These are phyloP conservation scores for Pleurotus giganteus DNA, from an alignment of 768 basidiomycete species.

Conservation along the genomic window DNA sequence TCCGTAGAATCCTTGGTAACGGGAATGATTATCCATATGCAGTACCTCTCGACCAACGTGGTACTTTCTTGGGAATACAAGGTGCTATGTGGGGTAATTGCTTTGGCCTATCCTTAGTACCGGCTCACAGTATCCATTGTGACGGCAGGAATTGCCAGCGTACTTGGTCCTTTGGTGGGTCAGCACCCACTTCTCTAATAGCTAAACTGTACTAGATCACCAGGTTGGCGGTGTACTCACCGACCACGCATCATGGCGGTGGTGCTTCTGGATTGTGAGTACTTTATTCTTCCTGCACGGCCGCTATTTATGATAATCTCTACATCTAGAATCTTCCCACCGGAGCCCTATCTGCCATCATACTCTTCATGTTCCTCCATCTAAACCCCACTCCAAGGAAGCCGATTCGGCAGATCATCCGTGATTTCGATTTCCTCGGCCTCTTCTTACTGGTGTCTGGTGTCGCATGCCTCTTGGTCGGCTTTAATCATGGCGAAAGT, in stretches of 20 bases:
- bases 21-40: neutral
- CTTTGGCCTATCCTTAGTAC: conserved; percentile 26
- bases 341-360: conserved; percentile 57
- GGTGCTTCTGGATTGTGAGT: conserved; percentile 76
- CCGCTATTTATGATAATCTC: neutral
- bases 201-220: neutral
- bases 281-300: neutral
- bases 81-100: conserved; percentile 72
- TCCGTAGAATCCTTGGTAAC: too few species aligned
- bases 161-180: neutral
- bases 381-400: conserved; percentile 68
- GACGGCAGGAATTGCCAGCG: neutral
- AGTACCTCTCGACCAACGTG: conserved; percentile 47
- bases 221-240: conserved; percentile 43
- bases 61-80: conserved; percentile 70
- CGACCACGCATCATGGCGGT: conserved; percentile 77
- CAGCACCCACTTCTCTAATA: neutral
- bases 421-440: conserved; percentile 72
- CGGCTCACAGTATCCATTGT: neutral
- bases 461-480: conserved; percentile 63
- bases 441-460: conserved; percentile 60
- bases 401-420: conserved; percentile 51
- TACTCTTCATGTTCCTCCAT: conserved; percentile 74
- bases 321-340: conserved; percentile 49
- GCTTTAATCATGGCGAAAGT: conserved; percentile 68